These are phyloP conservation scores for Paraurostyla sp. DNA, from an alignment of 73 alveolate genomes.

Conservation along the genomic window DNA sequence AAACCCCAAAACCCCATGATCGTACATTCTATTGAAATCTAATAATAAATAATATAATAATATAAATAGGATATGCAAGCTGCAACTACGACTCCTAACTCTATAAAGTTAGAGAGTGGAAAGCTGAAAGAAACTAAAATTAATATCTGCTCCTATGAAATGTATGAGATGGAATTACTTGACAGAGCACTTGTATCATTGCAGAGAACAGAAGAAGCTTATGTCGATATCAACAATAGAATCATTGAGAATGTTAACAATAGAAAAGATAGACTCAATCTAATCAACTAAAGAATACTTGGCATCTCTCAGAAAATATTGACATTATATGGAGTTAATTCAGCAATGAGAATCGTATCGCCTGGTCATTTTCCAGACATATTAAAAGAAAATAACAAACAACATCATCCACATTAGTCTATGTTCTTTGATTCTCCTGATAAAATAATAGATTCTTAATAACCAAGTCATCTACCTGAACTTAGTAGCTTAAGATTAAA, in stretches of 20 bases:
- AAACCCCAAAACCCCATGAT: too few species aligned
- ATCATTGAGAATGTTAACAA: constrained; percentile 49
- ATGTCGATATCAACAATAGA: constrained; percentile 48
- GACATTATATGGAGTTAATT: constrained; percentile 22
- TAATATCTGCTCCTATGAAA: constrained; percentile 49
- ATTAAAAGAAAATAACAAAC: constrained; percentile 4
- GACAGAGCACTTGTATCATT: constrained; percentile 31
- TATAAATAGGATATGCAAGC: constrained; percentile 14
- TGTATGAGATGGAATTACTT: constrained; percentile 59
- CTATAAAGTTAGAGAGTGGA: constrained; percentile 48
- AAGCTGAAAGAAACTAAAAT: constrained; percentile 39
- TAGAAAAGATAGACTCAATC: constrained; percentile 38
- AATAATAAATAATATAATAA: neutral
- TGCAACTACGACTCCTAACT: neutral
- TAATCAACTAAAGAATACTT: constrained; percentile 3
- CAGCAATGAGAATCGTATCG: constrained; percentile 56
- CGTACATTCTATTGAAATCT: too few species aligned
- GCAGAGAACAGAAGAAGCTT: constrained; percentile 51
- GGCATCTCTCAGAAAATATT: constrained; percentile 41
- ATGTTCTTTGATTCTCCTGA: constrained; percentile 34
- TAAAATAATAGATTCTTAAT: neutral
- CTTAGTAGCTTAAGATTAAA: constrained; percentile 33
- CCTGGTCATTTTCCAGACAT: constrained; percentile 55
- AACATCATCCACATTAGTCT: constrained; percentile 39
- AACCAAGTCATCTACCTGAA: constrained; percentile 22